Evolutionary conservation across 1,284 basidiomycete genomes (phyloP), one percentile per base, ranked within the genome.

Genomic region (Macrocystidia cucumis): DNA sequence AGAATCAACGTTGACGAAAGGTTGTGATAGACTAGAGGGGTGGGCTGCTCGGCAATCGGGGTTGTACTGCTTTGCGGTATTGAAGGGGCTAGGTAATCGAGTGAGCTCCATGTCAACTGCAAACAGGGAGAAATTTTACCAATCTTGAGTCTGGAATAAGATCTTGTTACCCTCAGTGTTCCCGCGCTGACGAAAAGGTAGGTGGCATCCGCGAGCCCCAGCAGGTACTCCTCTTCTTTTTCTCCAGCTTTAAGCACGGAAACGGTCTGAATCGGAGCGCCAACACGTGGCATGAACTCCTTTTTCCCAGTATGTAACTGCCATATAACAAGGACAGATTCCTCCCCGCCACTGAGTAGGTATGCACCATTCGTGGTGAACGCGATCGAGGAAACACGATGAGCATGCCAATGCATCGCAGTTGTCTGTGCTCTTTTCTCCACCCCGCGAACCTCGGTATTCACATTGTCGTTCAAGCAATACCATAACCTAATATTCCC

Each of bases 311-410:
- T 78, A 45, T 89, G 81, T 24, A 96, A 55, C 51, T 93, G 90
- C 96, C 96, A 99, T 38, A 96, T 81, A 16, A 98, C 95, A 5
- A 98, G 62, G 1, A 97, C 95, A 22, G 88, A 78, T 59, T 98
- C 96, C 56, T 98, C 91, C 29, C 96, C 96, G 45, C 92, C 96
- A 37, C 90, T 96, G 31, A 98, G 62, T 13, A 99, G 64, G 54
- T 97, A 93, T 2, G 91, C 85, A 9, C 96, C 96, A 45, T 93
- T 93, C 2, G 81, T 62, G 0, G 91, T 90, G 57, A 97, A 99
- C 0, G 83, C 68, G 17, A 99, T 60, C 1, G 88, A 85, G 2
- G 86, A 79, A n/a, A 98, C 90, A 4, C 91, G 78, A 55, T 98
- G 93, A 0, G 95, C 86, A 54, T 99, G 96, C 96, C 96, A 99